Evolutionary conservation across 768 basidiomycete species (phyloP).

Genomic region (Kockovaella imperatae): DNA sequence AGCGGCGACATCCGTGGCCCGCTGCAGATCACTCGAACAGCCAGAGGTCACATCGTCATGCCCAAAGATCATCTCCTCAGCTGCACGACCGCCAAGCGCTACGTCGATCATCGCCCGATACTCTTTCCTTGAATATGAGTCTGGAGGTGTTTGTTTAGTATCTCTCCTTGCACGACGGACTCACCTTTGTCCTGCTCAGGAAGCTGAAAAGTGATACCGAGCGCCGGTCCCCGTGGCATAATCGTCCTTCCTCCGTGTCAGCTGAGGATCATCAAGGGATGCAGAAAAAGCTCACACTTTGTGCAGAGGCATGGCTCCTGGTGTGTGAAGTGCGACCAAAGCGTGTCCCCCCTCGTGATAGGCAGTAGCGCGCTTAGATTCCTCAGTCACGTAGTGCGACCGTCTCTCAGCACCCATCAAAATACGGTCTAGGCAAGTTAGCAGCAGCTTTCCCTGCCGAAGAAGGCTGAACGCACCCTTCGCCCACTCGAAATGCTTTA

Average conservation of each 20-base stretch:
- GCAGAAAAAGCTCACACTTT: slow-evolving; percentile 54
- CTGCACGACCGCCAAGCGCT: slow-evolving; percentile 86
- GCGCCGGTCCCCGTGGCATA: slow-evolving; percentile 86
- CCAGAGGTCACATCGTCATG: slow-evolving; percentile 82
- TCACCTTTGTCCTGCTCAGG: slow-evolving; percentile 45
- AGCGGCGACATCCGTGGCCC: slow-evolving; percentile 70
- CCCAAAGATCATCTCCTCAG: slow-evolving; percentile 89
- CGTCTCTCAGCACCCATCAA: slow-evolving; percentile 93
- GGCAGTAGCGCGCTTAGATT: slow-evolving; percentile 80
- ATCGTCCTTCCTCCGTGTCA: slow-evolving; percentile 54
- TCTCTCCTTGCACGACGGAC: no score
- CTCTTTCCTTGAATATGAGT: slow-evolving; percentile 44
- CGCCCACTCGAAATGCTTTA: slow-evolving; percentile 95
- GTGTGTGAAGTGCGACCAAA: slow-evolving; percentile 85
- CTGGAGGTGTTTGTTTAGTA: slow-evolving; percentile 7
- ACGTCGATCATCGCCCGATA: slow-evolving; percentile 64
- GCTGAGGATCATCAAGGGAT: neutral
- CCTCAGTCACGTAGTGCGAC: slow-evolving; percentile 78
- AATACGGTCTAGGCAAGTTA: slow-evolving; percentile 65
- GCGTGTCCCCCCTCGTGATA: slow-evolving; percentile 94
- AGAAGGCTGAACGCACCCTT: slow-evolving; percentile 54
- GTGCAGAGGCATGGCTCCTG: slow-evolving; percentile 92
- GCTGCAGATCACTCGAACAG: slow-evolving; percentile 75
- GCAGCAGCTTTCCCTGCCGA: neutral
- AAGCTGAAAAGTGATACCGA: slow-evolving; percentile 53